Evolutionary conservation across 2,329 filamentous ascomycete species (phyloP), one percentile per base, ranked within the genome.

Genomic region (Teratosphaeriaceae sp.): DNA sequence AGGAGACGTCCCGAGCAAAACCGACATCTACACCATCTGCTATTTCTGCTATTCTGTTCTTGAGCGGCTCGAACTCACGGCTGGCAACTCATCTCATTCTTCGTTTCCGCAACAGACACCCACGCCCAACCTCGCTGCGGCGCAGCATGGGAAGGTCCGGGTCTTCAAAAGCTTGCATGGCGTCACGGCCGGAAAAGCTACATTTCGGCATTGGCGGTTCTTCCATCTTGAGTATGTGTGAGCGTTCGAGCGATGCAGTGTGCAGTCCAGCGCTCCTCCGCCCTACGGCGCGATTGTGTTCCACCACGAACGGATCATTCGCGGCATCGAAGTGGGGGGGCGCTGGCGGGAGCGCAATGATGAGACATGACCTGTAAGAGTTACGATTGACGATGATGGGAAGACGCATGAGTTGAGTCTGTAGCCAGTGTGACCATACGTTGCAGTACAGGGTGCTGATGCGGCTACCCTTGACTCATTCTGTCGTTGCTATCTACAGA

Each of bases 151-250:
- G n/a, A n/a, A n/a, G n/a, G n/a, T n/a, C n/a, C n/a, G n/a, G n/a
- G n/a, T n/a, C n/a, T n/a, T n/a, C 29, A 31, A 31, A 31, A 31
- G 29, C 29, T 31, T n/a, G 24, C 24, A 27, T 27, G 24, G 24
- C 24, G 24, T 27, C 13, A 27, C 24, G 24, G 13, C 13, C 24
- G 20, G 15, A 19, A 22, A 37, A 20, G 34, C 19, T 37, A 20
- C 19, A 18, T 37, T 42, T 23, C n/a, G n/a, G n/a, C n/a, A n/a
- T 22, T n/a, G 35, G 31, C 39, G 39, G 26, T 46, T 43, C 36
- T 46, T 46, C 33, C 29, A 27, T 45, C 45, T 46, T 43, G 43
- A 36, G 39, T n/a, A n/a, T n/a, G n/a, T n/a, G n/a, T n/a, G n/a
- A n/a, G n/a, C n/a, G n/a, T n/a, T n/a, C n/a, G n/a, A n/a, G n/a